These are phyloP conservation scores for Blastomyces percursus DNA, from an alignment of 2,329 filamentous ascomycete genomes.

Conservation along the genomic window DNA sequence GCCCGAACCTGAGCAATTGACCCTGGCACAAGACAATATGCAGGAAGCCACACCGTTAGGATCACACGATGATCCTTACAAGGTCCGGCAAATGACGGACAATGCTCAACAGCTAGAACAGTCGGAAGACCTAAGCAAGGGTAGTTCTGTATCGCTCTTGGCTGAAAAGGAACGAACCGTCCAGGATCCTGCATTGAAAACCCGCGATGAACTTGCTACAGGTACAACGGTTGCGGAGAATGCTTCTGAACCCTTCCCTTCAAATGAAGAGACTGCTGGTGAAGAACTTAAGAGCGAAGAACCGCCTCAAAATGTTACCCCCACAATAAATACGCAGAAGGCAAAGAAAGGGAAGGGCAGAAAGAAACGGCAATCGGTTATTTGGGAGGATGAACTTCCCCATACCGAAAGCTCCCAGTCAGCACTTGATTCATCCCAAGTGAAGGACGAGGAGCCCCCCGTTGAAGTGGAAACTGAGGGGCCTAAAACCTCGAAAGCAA, in stretches of 20 bases:
- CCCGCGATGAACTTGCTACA: background rate
- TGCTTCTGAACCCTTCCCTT: background rate
- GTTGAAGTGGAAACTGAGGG: conserved; percentile 5
- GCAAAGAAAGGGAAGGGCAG: conserved; percentile 14
- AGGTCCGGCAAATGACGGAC: background rate
- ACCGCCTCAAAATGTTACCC: background rate
- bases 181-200: background rate
- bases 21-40: background rate
- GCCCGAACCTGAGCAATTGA: background rate
- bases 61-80: background rate
- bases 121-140: background rate
- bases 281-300: conserved; percentile 4
- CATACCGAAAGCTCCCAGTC: background rate
- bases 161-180: background rate
- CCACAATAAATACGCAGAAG: conserved; percentile 9
- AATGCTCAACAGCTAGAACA: background rate
- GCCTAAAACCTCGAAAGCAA: conserved; percentile 24
- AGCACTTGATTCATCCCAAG: background rate
- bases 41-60: background rate
- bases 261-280: background rate
- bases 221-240: background rate
- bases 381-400: background rate
- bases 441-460: background rate
- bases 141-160: background rate
- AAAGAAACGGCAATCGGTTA: conserved; percentile 6